These are phyloP conservation scores for Copromyces sp. DNA, from an alignment of 495 filamentous ascomycete genomes.

Conservation along the genomic window DNA sequence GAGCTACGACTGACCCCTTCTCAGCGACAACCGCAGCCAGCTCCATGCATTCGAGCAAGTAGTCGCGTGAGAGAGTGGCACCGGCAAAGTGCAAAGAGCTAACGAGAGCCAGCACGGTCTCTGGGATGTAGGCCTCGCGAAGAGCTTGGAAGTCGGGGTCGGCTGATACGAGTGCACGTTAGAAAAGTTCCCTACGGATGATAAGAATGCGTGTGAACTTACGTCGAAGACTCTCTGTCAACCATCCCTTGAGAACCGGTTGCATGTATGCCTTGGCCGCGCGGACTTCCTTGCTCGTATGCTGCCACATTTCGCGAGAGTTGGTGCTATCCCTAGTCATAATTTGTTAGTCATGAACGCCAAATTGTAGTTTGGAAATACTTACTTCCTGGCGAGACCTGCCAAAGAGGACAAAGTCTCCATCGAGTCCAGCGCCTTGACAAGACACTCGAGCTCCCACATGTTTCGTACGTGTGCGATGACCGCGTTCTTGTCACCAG, in stretches of 20 bases:
- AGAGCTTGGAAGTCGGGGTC: constrained; percentile 43
- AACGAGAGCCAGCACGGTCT: constrained; percentile 71
- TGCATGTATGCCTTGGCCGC: constrained; percentile 32
- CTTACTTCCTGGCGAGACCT: constrained; percentile 34
- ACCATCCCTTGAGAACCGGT: constrained; percentile 36
- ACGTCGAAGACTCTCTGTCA: constrained; percentile 29
- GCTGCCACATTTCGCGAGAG: constrained; percentile 35
- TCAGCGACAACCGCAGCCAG: constrained; percentile 58
- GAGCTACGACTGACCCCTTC: constrained; percentile 52
- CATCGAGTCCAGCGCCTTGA: constrained; percentile 54
- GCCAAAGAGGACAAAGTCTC: constrained; percentile 42
- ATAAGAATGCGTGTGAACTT: neutral
- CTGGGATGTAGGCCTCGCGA: constrained; percentile 66
- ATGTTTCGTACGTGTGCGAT: constrained; percentile 50
- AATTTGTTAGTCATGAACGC: neutral
- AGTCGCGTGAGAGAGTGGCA: constrained; percentile 49
- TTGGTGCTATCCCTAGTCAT: constrained; percentile 14
- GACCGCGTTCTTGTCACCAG: constrained; percentile 28
- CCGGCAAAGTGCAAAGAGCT: constrained; percentile 62
- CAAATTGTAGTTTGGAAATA: neutral
- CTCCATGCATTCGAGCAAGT: constrained; percentile 67
- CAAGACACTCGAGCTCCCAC: constrained; percentile 62
- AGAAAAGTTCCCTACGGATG: neutral
- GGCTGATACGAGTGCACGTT: constrained; percentile 7
- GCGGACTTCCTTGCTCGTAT: constrained; percentile 29